Percentiles rank a stretch among this genome's conserved stretches.
Evolutionary conservation across 208 protist genomes (phyloP).

Genomic region (Acanthamoeba castellanii): DNA sequence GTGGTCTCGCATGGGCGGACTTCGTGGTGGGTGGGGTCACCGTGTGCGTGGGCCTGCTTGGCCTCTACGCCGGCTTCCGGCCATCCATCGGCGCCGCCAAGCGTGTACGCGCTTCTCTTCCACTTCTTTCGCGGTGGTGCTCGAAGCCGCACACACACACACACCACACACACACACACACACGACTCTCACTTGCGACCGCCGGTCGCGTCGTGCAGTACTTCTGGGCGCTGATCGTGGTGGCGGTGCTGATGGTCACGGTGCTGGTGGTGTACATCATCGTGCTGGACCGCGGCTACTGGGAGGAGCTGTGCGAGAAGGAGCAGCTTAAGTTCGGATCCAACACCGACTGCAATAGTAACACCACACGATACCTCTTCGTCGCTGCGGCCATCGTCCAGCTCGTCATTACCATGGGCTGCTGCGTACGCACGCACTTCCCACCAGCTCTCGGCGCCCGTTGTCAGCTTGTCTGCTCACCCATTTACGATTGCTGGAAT

Average conservation of each 20-base stretch:
- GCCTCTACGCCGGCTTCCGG: constrained; percentile 25
- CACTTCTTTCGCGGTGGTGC: background rate
- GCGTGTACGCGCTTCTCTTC: background rate
- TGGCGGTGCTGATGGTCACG: constrained; percentile 19
- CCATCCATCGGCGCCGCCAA: constrained; percentile 26
- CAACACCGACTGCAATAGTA: background rate
- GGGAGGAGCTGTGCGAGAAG: constrained; percentile 27
- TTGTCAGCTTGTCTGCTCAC: no score
- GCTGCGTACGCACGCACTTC: background rate
- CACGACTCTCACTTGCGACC: no score
- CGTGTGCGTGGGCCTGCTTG: background rate
- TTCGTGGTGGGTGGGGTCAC: background rate
- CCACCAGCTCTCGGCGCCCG: background rate
- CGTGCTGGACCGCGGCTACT: constrained; percentile 8
- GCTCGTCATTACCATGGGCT: background rate
- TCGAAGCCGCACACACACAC: no score
- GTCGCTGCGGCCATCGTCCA: background rate
- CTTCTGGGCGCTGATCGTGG: constrained; percentile 41
- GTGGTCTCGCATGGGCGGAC: constrained; percentile 12
- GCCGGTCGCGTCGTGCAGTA: background rate
- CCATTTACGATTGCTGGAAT: no score
- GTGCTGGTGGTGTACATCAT: constrained; percentile 45
- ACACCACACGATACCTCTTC: background rate
- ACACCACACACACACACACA: no score
- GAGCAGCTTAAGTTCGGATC: background rate